phyloP scores from a whole-genome alignment of 2,329 filamentous ascomycete genomes.

The Curvularia eragrostidis region DNA sequence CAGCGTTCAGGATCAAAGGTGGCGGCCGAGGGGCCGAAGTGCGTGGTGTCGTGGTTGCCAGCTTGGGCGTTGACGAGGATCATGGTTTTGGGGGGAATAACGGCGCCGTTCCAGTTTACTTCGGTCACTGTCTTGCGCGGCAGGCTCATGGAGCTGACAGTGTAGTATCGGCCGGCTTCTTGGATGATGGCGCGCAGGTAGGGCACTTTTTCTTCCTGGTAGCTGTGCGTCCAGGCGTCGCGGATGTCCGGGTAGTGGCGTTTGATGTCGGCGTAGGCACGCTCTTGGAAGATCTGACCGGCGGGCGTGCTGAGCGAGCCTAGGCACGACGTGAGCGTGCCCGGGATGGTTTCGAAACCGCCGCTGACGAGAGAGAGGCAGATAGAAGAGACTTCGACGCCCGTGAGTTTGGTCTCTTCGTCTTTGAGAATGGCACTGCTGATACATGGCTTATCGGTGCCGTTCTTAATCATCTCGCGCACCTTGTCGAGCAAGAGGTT shows the following conservation, averaged over 20 bases:
- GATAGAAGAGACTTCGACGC: conserved; percentile 61
- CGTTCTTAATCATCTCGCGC: conserved; percentile 58
- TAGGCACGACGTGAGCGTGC: conserved; percentile 60
- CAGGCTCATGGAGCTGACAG: conserved; percentile 61
- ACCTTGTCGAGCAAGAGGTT: conserved; percentile 59
- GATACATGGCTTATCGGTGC: conserved; percentile 63
- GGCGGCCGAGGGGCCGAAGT: conserved; percentile 57
- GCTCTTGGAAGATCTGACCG: conserved; percentile 60
- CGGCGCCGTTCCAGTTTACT: conserved; percentile 59
- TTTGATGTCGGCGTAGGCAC: conserved; percentile 48
- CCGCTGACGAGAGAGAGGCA: conserved; percentile 61
- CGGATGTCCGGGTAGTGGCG: conserved; percentile 54
- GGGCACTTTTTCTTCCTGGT: conserved; percentile 58
- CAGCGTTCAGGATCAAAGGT: conserved; percentile 60
- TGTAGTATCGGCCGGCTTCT: conserved; percentile 62
- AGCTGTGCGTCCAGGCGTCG: conserved; percentile 56
- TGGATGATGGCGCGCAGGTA: conserved; percentile 59
- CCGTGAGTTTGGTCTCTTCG: conserved; percentile 60
- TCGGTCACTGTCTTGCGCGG: conserved; percentile 60
- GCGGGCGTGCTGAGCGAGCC: conserved; percentile 58
- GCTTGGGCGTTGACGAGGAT: conserved; percentile 63
- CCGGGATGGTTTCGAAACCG: conserved; percentile 63
- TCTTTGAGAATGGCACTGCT: conserved; percentile 62
- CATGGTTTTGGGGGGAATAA: conserved; percentile 61
- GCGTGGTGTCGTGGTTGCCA: conserved; percentile 59